phyloP scores from a whole-genome alignment of 257 asterid genomes.

The Scutellaria galericulata region DNA sequence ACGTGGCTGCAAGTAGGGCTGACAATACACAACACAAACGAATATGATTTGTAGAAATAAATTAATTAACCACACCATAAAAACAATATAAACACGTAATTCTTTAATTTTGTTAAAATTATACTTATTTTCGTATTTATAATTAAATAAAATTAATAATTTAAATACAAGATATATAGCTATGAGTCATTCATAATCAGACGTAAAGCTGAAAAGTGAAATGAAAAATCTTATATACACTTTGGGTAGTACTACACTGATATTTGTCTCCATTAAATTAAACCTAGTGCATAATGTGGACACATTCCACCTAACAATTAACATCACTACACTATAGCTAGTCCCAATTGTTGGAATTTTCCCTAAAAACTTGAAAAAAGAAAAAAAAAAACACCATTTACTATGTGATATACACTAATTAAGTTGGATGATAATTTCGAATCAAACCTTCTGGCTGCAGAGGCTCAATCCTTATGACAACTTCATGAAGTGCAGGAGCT shows the following conservation, averaged over 20 bases:
- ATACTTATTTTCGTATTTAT: no score
- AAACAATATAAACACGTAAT: no score
- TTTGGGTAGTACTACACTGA: conserved; percentile 23
- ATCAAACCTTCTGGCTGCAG: conserved; percentile 55
- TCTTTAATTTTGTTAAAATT: no score
- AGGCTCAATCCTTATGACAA: conserved; percentile 47
- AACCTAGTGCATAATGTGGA: conserved; percentile 39
- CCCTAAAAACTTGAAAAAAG: background rate
- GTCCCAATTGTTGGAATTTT: background rate
- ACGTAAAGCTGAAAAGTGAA: conserved; percentile 25
- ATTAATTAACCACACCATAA: no score
- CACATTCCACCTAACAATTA: conserved; percentile 38
- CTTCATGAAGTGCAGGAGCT: conserved; percentile 17
- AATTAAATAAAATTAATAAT: no score
- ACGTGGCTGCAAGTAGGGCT: no score
- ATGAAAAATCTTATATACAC: conserved; percentile 34
- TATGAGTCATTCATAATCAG: conserved; percentile 4
- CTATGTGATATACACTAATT: conserved; percentile 31
- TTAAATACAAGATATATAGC: no score
- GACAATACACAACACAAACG: no score
- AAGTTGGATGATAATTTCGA: conserved; percentile 38
- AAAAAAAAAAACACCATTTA: background rate
- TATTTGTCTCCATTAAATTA: conserved; percentile 30
- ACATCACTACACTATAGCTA: conserved; percentile 12
- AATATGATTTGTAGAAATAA: no score